Evolutionary conservation across 176 grass and related monocot genomes (phyloP), one percentile per base, ranked within the genome.

Genomic region (Otatea glauca): DNA sequence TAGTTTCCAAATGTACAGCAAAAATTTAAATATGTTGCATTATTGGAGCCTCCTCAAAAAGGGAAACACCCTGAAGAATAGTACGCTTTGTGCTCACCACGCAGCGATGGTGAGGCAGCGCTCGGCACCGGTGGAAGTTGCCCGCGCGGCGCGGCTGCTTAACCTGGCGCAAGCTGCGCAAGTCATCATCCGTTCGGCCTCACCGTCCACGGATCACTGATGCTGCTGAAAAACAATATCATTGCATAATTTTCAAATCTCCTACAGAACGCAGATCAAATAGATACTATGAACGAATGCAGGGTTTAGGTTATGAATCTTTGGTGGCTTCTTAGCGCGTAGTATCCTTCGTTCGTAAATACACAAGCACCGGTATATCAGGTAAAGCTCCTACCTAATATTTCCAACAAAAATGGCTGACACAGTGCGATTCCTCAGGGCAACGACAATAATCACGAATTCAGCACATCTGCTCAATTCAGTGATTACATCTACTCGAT

Each of bases 81-180:
- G 87, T 88, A 94, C 75, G 70, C 89, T 92, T 7, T 90, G 87
- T 75, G 87, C 85, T 78, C 89, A 80, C 79, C 91, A 88, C 87
- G 61, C 89, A 90, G 85, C 18, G 18, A 56, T 21, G 3, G 2
- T 56, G 53, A 8, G 6, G 6, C 11, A 48, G 18, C 2, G 54
- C 4, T n/a, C 2, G 7, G 20, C 54, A 21, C 54, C 20, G 7
- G 20, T 56, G 54, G 54, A 21, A 9, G 54, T 9, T 56, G 54
- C 54, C 20, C 16, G 50, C 15, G 50, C 50, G 47, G 47, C 13
- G 48, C 48, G 49, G 16, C 49, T 17, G 49, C 49, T 51, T 51
- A 15, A 5, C 49, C 16, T 51, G 49, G 49, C 15, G 49, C 48
- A 1, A 5, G 48, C 48, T 7, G 53, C 16, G 7, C 53, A 56